Base-by-base conservation (phyloP, 2,329 filamentous ascomycete species). In the Fusarium sp. region DNA sequence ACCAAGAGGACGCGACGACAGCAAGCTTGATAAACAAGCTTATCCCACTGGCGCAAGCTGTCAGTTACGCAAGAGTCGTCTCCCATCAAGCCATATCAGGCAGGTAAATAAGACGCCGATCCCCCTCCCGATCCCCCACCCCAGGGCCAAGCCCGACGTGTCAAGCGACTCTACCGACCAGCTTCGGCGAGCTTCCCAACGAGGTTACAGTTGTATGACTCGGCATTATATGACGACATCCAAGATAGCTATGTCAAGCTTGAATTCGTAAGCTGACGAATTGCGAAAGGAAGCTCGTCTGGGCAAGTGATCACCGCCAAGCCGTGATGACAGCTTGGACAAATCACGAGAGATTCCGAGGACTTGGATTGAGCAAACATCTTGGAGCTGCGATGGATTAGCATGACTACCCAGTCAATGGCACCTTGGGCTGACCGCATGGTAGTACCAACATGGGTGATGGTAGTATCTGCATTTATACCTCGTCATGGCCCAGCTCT, bases 181-280 rank as follows among this genome's bases (percentile, higher is more conserved):
- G 53, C 28, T 25, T 34, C 58, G 42, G 53, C 25, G 50, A 48
- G 47, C 62, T 68, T 61, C 65, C 62, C 34, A 41, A 67, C 51
- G 26, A 8, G 53, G 65, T 53, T 66, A 68, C 53, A 39, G 45
- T 35, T 12, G 24, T 40, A 34, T 40, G 15, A 22, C 24, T 31
- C 29, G 19, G 36, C 26, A 25, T 51, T 51, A 26, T 38, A 69
- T 69, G 66, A 69, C 57, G 66, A 65, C 66, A 69, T 63, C 28
- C 32, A 39, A 39, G 46, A 22, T 26, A 51, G 47, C 34, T 62
- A 52, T 63, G 53, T 32, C 51, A 45, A 59, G 50, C 53, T 65
- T 15, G 49, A 31, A 32, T 28, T 45, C 29, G 66, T 65, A 63
- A 63, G 66, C 64, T 63, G 45, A 65, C 47, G 13, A 43, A 35